These are phyloP conservation scores for Fusarium oxysporum DNA, from an alignment of 2,329 filamentous ascomycete genomes.

Conservation along the genomic window DNA sequence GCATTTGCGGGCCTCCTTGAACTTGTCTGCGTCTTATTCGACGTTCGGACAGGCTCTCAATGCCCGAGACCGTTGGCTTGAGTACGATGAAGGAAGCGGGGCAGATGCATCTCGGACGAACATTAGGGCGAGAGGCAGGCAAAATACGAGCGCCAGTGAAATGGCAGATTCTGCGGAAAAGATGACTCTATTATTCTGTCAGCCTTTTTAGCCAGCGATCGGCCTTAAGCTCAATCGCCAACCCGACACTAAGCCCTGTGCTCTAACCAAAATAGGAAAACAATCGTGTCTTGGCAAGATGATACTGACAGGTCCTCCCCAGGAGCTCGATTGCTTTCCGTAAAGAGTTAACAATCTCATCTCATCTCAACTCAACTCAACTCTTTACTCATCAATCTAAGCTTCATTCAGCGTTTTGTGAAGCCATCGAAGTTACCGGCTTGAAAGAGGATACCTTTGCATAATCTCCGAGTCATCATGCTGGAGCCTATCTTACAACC, in stretches of 20 bases:
- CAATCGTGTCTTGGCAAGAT: conserved; percentile 35
- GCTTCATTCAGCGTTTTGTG: rapidly evolving
- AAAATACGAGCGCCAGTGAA: neutral
- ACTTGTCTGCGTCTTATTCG: neutral
- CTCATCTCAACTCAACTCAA: neutral
- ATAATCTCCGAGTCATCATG: conserved; percentile 18
- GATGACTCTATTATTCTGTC: neutral
- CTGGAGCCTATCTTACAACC: conserved; percentile 16
- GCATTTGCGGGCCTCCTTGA: neutral
- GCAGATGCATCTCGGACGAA: neutral
- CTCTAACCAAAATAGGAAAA: conserved; percentile 43
- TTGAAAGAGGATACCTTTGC: neutral
- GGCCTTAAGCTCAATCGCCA: conserved; percentile 2
- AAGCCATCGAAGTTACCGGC: rapidly evolving
- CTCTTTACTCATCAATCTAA: neutral
- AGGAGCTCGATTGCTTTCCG: conserved; percentile 18
- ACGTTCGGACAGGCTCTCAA: neutral
- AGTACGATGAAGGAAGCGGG: neutral
- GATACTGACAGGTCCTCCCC: neutral
- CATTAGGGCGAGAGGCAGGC: neutral
- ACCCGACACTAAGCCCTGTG: neutral
- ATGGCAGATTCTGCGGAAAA: too few species aligned
- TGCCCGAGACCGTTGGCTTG: neutral
- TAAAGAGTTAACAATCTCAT: conserved; percentile 25
- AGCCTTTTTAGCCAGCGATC: rapidly evolving